phyloP scores from a whole-genome alignment of 2,329 filamentous ascomycete species.

The Fusarium nodosum region DNA sequence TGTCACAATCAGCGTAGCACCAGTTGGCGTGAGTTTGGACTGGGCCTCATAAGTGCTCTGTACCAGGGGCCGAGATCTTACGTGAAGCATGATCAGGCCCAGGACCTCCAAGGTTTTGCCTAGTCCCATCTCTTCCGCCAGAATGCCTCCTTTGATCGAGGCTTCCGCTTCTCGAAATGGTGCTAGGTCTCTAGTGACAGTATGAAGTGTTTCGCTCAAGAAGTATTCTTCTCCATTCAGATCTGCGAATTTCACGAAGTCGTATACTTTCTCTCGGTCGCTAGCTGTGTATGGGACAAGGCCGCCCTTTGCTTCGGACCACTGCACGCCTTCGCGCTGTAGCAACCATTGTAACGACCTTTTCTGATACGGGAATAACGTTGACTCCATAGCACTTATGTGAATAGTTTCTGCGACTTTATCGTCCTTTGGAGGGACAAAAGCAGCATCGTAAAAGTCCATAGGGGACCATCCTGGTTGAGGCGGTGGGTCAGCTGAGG shows the following conservation, averaged over 20 bases:
- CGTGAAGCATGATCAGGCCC: slow-evolving; percentile 75
- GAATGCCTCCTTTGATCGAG: slow-evolving; percentile 70
- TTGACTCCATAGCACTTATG: slow-evolving; percentile 62
- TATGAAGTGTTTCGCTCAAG: slow-evolving; percentile 74
- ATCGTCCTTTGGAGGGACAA: slow-evolving; percentile 67
- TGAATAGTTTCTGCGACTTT: slow-evolving; percentile 55
- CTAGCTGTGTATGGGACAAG: slow-evolving; percentile 39
- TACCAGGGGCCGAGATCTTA: slow-evolving; percentile 56
- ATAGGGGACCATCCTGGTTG: slow-evolving; percentile 59
- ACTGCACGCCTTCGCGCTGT: slow-evolving; percentile 72
- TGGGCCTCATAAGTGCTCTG: slow-evolving; percentile 37
- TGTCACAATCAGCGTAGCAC: slow-evolving; percentile 73
- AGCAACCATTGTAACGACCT: slow-evolving; percentile 79
- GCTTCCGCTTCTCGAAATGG: slow-evolving; percentile 60
- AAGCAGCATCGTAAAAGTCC: slow-evolving; percentile 78
- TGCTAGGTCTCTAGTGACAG: slow-evolving; percentile 65
- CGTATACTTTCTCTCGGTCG: slow-evolving; percentile 33
- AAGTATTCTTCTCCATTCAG: slow-evolving; percentile 59
- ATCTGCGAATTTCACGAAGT: slow-evolving; percentile 55
- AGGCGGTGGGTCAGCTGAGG: neutral
- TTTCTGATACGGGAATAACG: slow-evolving; percentile 79
- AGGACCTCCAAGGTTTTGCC: slow-evolving; percentile 85
- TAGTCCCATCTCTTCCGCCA: slow-evolving; percentile 87
- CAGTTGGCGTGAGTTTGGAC: slow-evolving; percentile 61
- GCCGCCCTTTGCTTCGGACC: slow-evolving; percentile 49